Evolutionary conservation across 2,329 filamentous ascomycete species (phyloP).

Genomic region (Aspergillus sp.): DNA sequence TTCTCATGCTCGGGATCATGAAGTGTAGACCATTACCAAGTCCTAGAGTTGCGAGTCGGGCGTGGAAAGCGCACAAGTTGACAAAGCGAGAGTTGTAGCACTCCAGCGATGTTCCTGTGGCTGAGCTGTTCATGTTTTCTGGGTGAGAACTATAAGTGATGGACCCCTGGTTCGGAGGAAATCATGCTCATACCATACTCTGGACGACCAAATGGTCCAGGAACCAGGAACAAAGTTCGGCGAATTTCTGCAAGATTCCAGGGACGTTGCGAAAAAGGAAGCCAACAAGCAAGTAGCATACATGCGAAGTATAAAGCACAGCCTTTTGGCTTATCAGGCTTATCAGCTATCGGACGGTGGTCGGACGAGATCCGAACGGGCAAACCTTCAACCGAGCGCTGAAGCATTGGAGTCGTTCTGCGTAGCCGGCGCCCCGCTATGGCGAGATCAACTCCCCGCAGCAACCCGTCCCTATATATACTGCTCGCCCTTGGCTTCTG

Average conservation of each 20-base stretch:
- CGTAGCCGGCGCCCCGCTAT: background rate
- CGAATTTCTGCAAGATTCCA: too few species aligned
- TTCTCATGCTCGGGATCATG: background rate
- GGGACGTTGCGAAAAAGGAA: too few species aligned
- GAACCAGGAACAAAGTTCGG: too few species aligned
- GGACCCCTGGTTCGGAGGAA: too few species aligned
- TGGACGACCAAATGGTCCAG: too few species aligned
- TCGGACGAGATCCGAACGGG: constrained; percentile 21
- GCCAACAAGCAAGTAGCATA: too few species aligned
- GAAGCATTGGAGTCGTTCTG: background rate
- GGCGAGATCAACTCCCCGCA: constrained; percentile 20
- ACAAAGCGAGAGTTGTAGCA: background rate
- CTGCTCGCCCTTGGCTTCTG: constrained; percentile 11
- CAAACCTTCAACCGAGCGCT: constrained; percentile 19
- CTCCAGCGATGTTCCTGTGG: too few species aligned
- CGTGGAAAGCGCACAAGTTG: background rate
- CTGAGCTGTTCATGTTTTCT: too few species aligned
- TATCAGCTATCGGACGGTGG: background rate
- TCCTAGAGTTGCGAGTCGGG: background rate
- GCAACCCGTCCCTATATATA: constrained; percentile 8
- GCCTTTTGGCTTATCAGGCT: background rate
- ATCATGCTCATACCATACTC: too few species aligned
- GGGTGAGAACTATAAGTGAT: too few species aligned
- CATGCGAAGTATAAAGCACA: too few species aligned
- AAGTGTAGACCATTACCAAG: background rate